Percentiles rank a stretch among this genome's conserved stretches.
phyloP scores from a whole-genome alignment of 1,284 basidiomycete genomes.

The Tilletia indica region DNA sequence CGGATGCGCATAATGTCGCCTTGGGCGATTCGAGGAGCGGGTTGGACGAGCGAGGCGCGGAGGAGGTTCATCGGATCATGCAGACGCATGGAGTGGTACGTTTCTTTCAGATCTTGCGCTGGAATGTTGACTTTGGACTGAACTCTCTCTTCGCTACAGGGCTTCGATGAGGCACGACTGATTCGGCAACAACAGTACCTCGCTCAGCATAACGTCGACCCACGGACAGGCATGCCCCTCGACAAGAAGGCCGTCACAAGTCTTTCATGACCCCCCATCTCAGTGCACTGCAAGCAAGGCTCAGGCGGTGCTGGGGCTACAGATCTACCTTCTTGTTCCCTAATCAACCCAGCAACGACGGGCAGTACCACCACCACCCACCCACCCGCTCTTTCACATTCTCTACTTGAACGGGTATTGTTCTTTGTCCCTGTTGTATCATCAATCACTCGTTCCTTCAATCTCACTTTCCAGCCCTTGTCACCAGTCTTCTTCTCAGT shows the following conservation, averaged over 20 bases:
- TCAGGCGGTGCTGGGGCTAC: too few relatives aligned
- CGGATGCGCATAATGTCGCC: constrained; percentile 41
- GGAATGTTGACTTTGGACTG: too few relatives aligned
- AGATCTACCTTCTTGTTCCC: too few relatives aligned
- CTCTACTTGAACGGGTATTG: too few relatives aligned
- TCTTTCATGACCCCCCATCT: constrained; percentile 12
- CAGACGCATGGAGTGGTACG: constrained; percentile 34
- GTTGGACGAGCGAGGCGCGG: constrained; percentile 41
- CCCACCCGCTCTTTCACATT: too few relatives aligned
- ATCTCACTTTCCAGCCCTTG: too few relatives aligned
- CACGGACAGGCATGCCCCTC: constrained; percentile 47
- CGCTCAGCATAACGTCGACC: constrained; percentile 45
- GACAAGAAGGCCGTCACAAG: constrained; percentile 50
- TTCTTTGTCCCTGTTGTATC: too few relatives aligned
- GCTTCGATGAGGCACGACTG: constrained; percentile 50
- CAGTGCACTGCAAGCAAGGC: too few relatives aligned
- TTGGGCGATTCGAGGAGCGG: constrained; percentile 39
- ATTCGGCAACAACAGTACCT: constrained; percentile 45
- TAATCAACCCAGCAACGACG: too few relatives aligned
- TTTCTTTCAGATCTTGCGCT: background rate
- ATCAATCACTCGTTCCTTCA: too few relatives aligned
- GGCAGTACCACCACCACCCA: too few relatives aligned
- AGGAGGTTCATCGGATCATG: constrained; percentile 48
- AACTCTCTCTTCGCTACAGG: constrained; percentile 21
- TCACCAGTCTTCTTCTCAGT: too few relatives aligned